These are phyloP conservation scores for Quercus agrifolia DNA, from an alignment of 306 rosid species.

Conservation along the genomic window DNA sequence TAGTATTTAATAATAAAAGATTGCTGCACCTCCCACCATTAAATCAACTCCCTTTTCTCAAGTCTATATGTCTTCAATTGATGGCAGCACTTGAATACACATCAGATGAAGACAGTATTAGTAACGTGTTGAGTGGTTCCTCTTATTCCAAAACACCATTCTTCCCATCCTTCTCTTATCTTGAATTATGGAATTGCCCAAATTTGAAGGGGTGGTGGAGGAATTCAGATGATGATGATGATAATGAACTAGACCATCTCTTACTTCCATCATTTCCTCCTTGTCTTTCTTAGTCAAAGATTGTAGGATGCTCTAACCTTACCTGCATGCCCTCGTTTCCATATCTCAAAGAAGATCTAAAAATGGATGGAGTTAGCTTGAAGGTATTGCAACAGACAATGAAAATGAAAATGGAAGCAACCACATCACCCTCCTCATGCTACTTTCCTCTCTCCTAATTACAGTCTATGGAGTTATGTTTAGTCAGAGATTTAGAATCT, in stretches of 20 bases:
- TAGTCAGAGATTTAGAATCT: too few species aligned
- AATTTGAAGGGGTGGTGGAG: conserved; percentile 18
- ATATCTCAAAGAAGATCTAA: too few species aligned
- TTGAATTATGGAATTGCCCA: not conserved
- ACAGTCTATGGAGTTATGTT: too few species aligned
- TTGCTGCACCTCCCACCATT: not conserved
- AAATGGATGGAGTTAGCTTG: fast-evolving
- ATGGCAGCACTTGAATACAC: conserved; percentile 8
- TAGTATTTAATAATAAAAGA: not conserved
- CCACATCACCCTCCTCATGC: too few species aligned
- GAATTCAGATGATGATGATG: not conserved
- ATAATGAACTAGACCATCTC: not conserved
- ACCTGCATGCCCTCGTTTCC: too few species aligned
- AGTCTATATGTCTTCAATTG: not conserved
- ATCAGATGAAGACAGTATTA: not conserved
- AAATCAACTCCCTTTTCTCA: conserved; percentile 1
- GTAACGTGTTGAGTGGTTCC: too few species aligned
- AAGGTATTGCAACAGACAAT: too few species aligned
- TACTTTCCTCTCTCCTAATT: too few species aligned
- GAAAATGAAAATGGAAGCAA: too few species aligned
- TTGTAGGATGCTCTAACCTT: too few species aligned
- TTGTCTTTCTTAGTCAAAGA: not conserved
- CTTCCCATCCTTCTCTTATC: conserved; percentile 3
- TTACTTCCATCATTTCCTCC: not conserved
- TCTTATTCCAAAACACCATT: not conserved